Conservation (phyloP, 1,139 yeast species). For the Suhomyces terraborum region DNA sequence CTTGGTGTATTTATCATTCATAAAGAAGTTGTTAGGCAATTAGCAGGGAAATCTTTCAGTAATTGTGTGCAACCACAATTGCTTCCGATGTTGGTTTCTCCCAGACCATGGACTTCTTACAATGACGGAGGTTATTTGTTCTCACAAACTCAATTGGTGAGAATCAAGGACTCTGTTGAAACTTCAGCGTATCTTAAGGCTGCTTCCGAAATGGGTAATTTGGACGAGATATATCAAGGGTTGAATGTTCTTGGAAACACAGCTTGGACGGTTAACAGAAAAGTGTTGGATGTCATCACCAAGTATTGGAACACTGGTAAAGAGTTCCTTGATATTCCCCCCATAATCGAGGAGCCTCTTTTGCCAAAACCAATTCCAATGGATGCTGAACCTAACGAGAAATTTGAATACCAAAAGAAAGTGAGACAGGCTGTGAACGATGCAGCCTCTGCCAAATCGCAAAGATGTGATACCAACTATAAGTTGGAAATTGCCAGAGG, state of each 20-base stretch:
- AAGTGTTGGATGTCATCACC: constrained; percentile 67
- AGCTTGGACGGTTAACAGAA: constrained; percentile 88
- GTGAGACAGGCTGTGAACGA: constrained; percentile 61
- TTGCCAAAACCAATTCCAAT: constrained; percentile 68
- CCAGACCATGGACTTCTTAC: constrained; percentile 82
- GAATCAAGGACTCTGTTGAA: constrained; percentile 87
- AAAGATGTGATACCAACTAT: constrained; percentile 91
- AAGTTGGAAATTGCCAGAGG: constrained; percentile 95
- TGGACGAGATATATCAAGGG: constrained; percentile 73
- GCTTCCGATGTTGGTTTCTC: constrained; percentile 90
- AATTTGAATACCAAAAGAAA: constrained; percentile 65
- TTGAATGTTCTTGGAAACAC: constrained; percentile 86
- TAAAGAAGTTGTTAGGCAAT: constrained; percentile 60
- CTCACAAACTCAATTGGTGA: constrained; percentile 61
- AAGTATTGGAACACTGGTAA: constrained; percentile 87
- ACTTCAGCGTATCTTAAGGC: constrained; percentile 85
- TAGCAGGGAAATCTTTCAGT: constrained; percentile 67
- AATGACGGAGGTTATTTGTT: constrained; percentile 83
- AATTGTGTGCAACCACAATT: constrained; percentile 83
- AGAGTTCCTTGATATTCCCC: constrained; percentile 80
- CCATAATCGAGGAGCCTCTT: constrained; percentile 50
- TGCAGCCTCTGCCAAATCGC: constrained; percentile 71
- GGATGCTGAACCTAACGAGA: constrained; percentile 69
- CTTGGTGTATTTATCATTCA: constrained; percentile 83
- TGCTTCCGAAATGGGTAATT: constrained; percentile 69